phyloP scores from a whole-genome alignment of 2,329 filamentous ascomycete genomes.

The Penicillium griseofulvum region DNA sequence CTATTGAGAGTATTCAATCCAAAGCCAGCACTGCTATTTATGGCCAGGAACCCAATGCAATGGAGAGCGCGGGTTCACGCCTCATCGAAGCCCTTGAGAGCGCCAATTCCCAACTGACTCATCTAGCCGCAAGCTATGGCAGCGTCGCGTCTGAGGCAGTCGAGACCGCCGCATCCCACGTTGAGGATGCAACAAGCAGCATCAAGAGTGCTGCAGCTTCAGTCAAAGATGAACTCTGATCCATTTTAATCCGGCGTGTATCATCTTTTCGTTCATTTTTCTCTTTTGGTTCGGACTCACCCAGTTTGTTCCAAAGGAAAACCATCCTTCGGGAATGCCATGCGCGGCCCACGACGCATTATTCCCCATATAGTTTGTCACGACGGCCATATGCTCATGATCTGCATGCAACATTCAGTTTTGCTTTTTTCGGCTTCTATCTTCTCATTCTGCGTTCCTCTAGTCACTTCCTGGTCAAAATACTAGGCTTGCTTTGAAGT shows the following conservation, averaged over 20 bases:
- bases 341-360: constrained; percentile 23
- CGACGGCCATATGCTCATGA: constrained; percentile 26
- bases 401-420: constrained; percentile 22
- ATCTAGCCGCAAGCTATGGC: constrained; percentile 32
- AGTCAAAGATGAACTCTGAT: constrained; percentile 26
- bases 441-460: constrained; percentile 4
- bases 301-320: constrained; percentile 1
- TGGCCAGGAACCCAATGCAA: constrained; percentile 44
- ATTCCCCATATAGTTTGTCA: constrained; percentile 39
- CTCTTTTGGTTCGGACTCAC: constrained; percentile 5
- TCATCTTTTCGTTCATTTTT: constrained; percentile 9
- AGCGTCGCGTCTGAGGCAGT: constrained; percentile 35
- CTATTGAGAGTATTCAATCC: constrained; percentile 53
- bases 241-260: not conserved
- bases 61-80: constrained; percentile 33
- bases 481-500: constrained; percentile 5
- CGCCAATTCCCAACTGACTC: constrained; percentile 34
- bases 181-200: constrained; percentile 46
- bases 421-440: constrained; percentile 17
- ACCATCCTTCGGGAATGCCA: constrained; percentile 11
- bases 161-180: constrained; percentile 41
- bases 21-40: constrained; percentile 59
- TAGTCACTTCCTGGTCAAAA: constrained; percentile 3
- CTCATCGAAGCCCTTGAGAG: constrained; percentile 36
- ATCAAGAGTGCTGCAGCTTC: constrained; percentile 47